phyloP scores from a whole-genome alignment of 2,329 filamentous ascomycete species.

The Monosporascus sp. region DNA sequence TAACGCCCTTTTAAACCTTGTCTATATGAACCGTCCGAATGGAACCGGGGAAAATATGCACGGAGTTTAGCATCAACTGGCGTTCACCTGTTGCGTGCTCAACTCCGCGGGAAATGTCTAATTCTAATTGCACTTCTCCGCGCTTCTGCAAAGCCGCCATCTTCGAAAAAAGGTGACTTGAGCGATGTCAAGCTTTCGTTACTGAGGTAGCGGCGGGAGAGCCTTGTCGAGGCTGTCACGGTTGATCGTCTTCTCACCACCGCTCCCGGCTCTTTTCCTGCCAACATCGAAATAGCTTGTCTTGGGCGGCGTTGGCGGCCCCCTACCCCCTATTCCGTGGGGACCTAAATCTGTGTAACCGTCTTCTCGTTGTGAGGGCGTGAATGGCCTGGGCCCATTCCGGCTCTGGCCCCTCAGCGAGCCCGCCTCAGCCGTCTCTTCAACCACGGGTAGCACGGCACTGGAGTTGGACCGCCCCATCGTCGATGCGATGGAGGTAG shows the following conservation, averaged over 20 bases:
- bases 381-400: conserved; percentile 27
- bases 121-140: no score
- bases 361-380: conserved; percentile 28
- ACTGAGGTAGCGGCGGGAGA: conserved; percentile 50
- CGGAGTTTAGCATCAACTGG: neutral
- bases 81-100: neutral
- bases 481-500: conserved; percentile 17
- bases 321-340: conserved; percentile 25
- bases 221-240: conserved; percentile 57
- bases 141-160: no score
- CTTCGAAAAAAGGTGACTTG: neutral
- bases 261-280: conserved; percentile 21
- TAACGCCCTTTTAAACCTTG: neutral
- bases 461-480: conserved; percentile 23
- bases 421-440: conserved; percentile 77
- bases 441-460: conserved; percentile 70
- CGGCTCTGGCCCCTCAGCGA: conserved; percentile 59
- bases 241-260: conserved; percentile 34
- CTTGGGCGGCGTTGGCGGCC: conserved; percentile 46
- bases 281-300: conserved; percentile 30
- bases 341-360: conserved; percentile 29
- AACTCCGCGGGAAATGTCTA: no score
- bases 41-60: neutral
- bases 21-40: neutral
- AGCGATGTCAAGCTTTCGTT: neutral